Conservation (phyloP, 2,329 filamentous ascomycete species). For the Elsinoe australis region DNA sequence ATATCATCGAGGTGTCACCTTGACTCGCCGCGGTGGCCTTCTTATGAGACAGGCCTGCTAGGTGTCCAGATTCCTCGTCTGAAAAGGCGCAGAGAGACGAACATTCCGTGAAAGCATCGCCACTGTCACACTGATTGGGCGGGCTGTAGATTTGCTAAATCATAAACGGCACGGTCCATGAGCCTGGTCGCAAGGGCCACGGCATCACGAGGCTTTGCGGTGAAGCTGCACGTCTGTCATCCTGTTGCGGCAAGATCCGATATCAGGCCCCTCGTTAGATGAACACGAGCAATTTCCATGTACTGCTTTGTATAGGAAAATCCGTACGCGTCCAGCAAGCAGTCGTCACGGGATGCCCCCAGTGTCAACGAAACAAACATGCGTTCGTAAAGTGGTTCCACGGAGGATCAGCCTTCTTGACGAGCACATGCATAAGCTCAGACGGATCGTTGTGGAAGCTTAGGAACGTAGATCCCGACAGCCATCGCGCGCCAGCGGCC, state of each 20-base stretch:
- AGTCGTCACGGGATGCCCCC: too few relatives aligned
- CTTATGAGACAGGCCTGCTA: neutral
- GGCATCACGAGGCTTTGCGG: constrained; percentile 7
- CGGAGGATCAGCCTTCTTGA: neutral
- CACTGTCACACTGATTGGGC: too few relatives aligned
- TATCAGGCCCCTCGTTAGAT: too few relatives aligned
- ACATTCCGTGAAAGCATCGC: too few relatives aligned
- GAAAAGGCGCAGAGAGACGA: too few relatives aligned
- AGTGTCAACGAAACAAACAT: too few relatives aligned
- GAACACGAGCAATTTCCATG: too few relatives aligned
- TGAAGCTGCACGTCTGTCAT: constrained; percentile 11
- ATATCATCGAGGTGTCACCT: neutral
- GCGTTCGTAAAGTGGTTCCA: constrained; percentile 16
- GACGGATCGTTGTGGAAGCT: constrained; percentile 6
- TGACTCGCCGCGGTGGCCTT: neutral
- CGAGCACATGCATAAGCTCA: neutral
- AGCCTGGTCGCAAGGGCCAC: neutral
- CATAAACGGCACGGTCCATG: neutral
- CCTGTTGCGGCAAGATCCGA: neutral
- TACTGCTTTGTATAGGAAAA: neutral
- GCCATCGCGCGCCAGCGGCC: neutral
- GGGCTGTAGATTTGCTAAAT: too few relatives aligned
- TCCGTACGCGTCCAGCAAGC: too few relatives aligned
- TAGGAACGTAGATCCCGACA: constrained; percentile 16
- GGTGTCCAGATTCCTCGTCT: constrained; percentile 2